Evolutionary conservation across 1,284 basidiomycete genomes (phyloP).

Genomic region (Sanghuangporus baumii): DNA sequence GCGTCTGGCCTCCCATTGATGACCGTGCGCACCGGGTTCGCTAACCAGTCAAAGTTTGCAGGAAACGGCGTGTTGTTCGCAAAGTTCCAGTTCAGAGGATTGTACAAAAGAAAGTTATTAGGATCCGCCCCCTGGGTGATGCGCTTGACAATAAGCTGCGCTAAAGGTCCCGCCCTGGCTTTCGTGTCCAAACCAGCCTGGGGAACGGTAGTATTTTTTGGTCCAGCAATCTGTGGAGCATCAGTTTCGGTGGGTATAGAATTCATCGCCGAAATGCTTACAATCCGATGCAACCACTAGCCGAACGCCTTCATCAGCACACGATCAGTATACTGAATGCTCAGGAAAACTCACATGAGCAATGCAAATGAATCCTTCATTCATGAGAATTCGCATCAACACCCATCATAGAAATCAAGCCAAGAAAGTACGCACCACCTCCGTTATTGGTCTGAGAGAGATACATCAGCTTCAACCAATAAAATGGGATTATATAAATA

Average conservation of each 20-base stretch:
- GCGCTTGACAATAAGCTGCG: constrained; percentile 41
- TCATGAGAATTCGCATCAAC: neutral
- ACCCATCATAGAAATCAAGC: neutral
- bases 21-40: constrained; percentile 31
- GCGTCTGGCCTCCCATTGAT: constrained; percentile 45
- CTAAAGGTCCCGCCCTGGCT: constrained; percentile 44
- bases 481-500: neutral
- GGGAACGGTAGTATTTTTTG: constrained; percentile 45
- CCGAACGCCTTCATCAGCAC: constrained; percentile 9
- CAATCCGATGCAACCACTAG: constrained; percentile 59
- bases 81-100: constrained; percentile 46
- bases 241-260: neutral
- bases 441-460: constrained; percentile 48
- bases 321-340: neutral
- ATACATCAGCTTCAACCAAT: neutral
- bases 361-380: constrained; percentile 49
- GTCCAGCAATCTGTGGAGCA: constrained; percentile 42
- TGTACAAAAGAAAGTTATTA: constrained; percentile 40
- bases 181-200: constrained; percentile 53
- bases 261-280: constrained; percentile 25
- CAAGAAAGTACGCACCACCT: constrained; percentile 35
- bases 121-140: constrained; percentile 45
- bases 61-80: constrained; percentile 43
- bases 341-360: constrained; percentile 41
- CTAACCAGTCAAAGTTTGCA: constrained; percentile 40